Evolutionary conservation across 768 basidiomycete species (phyloP).

Genomic region (Kwoniella sp.): DNA sequence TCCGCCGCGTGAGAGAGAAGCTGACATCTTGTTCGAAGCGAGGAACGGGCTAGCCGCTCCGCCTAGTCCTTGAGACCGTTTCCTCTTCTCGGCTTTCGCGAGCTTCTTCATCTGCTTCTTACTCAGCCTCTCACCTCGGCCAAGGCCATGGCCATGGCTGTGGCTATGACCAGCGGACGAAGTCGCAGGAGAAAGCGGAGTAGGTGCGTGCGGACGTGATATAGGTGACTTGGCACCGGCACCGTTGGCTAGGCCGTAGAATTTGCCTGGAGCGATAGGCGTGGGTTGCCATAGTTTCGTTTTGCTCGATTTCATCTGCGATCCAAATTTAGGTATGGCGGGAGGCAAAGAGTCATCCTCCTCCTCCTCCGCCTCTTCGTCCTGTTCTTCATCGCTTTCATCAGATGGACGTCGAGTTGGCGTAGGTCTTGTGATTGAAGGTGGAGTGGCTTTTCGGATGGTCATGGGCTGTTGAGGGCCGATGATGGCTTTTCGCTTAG

Average conservation of each 20-base stretch:
- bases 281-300: slow-evolving; percentile 8
- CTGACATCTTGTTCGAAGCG: slow-evolving; percentile 4
- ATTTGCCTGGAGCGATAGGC: slow-evolving; percentile 16
- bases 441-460: slow-evolving; percentile 11
- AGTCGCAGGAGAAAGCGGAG: neutral
- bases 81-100: slow-evolving; percentile 9
- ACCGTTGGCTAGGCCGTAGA: slow-evolving; percentile 13
- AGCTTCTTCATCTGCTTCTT: slow-evolving; percentile 19
- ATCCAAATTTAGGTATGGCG: slow-evolving; percentile 20
- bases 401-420: neutral
- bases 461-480: slow-evolving; percentile 7
- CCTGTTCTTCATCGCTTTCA: neutral
- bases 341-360: slow-evolving; percentile 11
- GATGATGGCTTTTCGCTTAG: slow-evolving; percentile 6
- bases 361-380: neutral
- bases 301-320: slow-evolving; percentile 3
- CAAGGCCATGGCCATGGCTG: neutral
- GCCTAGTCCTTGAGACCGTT: neutral
- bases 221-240: slow-evolving; percentile 21
- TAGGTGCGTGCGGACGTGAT: slow-evolving; percentile 11
- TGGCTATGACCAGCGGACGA: neutral
- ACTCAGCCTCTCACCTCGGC: too few species aligned
- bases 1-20: neutral
- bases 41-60: neutral
- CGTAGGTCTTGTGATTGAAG: neutral